Evolutionary conservation across 2,329 filamentous ascomycete species (phyloP), one percentile per base, ranked within the genome.

Genomic region (Alternaria metachromatica): DNA sequence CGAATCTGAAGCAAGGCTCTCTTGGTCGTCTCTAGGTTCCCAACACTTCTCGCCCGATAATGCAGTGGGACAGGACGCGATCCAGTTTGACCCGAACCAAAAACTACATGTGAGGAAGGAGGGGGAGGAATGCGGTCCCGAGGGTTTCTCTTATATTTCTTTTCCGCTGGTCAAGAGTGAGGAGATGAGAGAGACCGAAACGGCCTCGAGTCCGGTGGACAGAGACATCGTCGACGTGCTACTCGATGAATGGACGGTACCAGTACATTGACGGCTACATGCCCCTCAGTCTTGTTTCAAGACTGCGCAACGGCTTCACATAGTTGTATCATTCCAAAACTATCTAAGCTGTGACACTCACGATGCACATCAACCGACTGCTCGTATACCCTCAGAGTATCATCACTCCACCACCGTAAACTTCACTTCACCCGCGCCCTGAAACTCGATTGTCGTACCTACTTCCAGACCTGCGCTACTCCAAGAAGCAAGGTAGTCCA

Each of bases 201-300:
- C 20, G 6, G 18, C 3, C 5, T 15, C 20, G 4, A 23, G 45
- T 6, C 3, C 15, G 3, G 21, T 28, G 5, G 28, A 49, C 12
- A 49, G 48, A 43, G 66, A 71, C 45, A 68, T 73, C 49, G 66
- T 73, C 13, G 69, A 73, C 59, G 25, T 71, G 6, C 26, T 73
- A 25, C 57, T 73, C 48, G 63, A 64, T 23, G 45, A 72, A 21
- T 73, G 69, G 67, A 68, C 62, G 3, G 54, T 67, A 20, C 58
- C 60, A 25, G 53, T 55, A 20, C 15, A 50, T 30, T 59, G 43
- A 63, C 55, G 5, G 45, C 13, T 41, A 20, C 15, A 12, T 6
- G 13, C 23, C 2, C 10, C 5, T 25, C 20, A 46, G 6, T 6
- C 20, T n/a, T 37, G 1, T 2, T 18, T 0, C 6, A 23, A 21